Evolutionary conservation across 441 rosid genomes (phyloP), one percentile per base, ranked within the genome.

Genomic region (Metrosideros polymorpha): DNA sequence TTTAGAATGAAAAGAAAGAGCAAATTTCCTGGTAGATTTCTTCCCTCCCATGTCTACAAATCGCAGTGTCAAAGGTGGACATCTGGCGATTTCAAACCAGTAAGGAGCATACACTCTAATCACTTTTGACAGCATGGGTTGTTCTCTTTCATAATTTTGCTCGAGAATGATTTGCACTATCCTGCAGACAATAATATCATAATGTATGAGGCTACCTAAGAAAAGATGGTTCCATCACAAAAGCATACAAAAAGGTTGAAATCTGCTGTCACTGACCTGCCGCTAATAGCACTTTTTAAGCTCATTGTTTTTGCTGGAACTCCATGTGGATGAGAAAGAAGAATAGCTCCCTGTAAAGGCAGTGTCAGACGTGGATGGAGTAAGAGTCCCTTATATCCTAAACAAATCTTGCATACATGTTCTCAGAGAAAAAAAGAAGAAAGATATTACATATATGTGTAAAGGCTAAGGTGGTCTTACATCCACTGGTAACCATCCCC

Each of bases 71-170:
- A 98, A 97, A 24, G 98, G 95, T 77, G 99, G 99, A 89, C 99
- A 98, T 90, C 95, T 93, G 53, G 97, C 91, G 88, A 96, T 88
- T 66, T 97, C 92, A 91, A 98, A 94, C 99, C 99, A 98, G 89
- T 91, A 94, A 52, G 99, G 97, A 87, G 99, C 98, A 83, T 98
- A 97, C 75, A 98, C 92, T 92, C 98, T 92, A 82, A 97, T 92
- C 57, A 85, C 90, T 92, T 94, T 98, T 83, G 93, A 92, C 92
- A 94, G 84, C 55, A 88, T 85, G 59, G 90, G 93, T 87, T 83
- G 94, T 54, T 93, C 97, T 88, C 90, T 93, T 85, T 95, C 95
- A 91, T 89, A 94, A 91, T 93, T 96, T 89, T 98, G 99, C 86
- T 97, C 99, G 83, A 98, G 92, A 90, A 95, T 90, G 49, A 98